Base-by-base conservation (phyloP, 495 filamentous ascomycete species). In the Xylaria longipes region DNA sequence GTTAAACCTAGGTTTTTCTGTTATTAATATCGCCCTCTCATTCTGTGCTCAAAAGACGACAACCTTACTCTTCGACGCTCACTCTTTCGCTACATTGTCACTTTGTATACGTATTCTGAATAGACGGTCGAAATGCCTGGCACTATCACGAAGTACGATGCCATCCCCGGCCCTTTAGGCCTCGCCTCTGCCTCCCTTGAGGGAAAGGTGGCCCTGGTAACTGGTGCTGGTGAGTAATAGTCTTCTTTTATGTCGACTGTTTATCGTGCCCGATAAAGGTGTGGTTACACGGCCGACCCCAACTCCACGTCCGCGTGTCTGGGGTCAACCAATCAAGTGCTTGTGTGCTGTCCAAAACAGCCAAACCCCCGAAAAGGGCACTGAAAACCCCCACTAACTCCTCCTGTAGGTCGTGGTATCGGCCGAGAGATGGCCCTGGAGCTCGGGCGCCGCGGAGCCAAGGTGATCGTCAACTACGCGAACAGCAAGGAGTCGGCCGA, bases 391-490 rank as follows among this genome's bases (percentile, higher is more conserved):
- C 39, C 48, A 15, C 75, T 77, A 66, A 79, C 48, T 33, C 29
- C 37, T 35, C 37, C 20, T 17, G n/a, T 20, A 73, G 87, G 89
- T 35, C 90, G 91, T 17, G 92, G 92, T 46, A 94, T 95, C 76
- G 93, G 93, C 63, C 84, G 87, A 22, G 91, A 89, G 39, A 92
- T 93, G 72, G 92, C 92, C 45, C 85, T 93, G 25, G 93, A 94
- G 80, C 89, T 95, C 54, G 93, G 87, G 72, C 86, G 86, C 73
- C 89, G 91, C 73, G 91, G 91, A 9, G 90, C 90, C 57, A 89
- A 87, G 58, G 88, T 95, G 35, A 86, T 92, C 48, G 87, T 95
- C 81, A 95, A 95, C 88, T 95, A 94, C 81, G 87, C 89, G 70
- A 88, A 87, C 72, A 89, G 86, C 72, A 84, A 86, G 22, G 81